phyloP scores from a whole-genome alignment of 1,139 yeast species.

The Blastobotrys niveus region DNA sequence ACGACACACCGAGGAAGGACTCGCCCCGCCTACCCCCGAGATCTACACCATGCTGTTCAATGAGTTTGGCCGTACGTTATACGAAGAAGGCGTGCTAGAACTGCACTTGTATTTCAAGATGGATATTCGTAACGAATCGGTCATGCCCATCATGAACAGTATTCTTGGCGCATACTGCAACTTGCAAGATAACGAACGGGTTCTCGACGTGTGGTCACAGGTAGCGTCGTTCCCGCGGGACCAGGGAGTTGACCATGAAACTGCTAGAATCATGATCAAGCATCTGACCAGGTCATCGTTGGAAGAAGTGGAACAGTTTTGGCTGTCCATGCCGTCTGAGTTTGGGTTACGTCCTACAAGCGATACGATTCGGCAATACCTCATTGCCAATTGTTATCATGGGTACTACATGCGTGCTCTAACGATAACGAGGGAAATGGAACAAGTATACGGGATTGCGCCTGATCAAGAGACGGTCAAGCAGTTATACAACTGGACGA shows the following conservation, averaged over 20 bases:
- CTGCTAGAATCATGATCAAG: conserved; percentile 67
- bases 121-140: conserved; percentile 57
- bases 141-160: conserved; percentile 54
- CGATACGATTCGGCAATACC: conserved; percentile 54
- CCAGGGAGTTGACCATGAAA: conserved; percentile 53
- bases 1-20: conserved; percentile 51
- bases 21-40: conserved; percentile 60
- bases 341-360: conserved; percentile 52
- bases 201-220: conserved; percentile 57
- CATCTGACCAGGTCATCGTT: conserved; percentile 57
- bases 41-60: conserved; percentile 58
- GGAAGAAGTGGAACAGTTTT: conserved; percentile 55
- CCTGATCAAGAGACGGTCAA: conserved; percentile 49
- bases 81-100: conserved; percentile 64
- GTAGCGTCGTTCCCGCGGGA: conserved; percentile 48
- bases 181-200: conserved; percentile 54
- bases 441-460: conserved; percentile 45
- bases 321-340: conserved; percentile 51
- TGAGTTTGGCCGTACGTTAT: conserved; percentile 53
- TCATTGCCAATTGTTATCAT: conserved; percentile 70
- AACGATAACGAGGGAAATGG: conserved; percentile 46
- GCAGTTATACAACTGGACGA: conserved; percentile 57
- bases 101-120: conserved; percentile 61
- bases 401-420: conserved; percentile 59
- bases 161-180: conserved; percentile 63